Evolutionary conservation across 495 filamentous ascomycete species (phyloP).

Genomic region (Lophiostoma macrostomum): DNA sequence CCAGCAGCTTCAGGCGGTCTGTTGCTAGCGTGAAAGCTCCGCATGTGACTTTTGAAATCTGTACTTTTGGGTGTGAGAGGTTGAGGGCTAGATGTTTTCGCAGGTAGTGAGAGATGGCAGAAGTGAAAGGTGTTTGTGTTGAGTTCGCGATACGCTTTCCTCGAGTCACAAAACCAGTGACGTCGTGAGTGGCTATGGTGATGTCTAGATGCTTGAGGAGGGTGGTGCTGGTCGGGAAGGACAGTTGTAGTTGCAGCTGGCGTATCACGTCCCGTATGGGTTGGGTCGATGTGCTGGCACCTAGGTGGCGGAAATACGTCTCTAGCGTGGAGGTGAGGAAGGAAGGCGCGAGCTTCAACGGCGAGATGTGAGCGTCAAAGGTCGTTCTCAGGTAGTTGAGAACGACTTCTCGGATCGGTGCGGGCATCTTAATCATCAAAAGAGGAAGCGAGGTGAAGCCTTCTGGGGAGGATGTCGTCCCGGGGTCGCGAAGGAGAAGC

Average conservation of each 20-base stretch:
- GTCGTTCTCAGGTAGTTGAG: slow-evolving; percentile 36
- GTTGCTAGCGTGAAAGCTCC: slow-evolving; percentile 29
- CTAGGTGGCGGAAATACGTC: slow-evolving; percentile 21
- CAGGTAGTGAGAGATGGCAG: slow-evolving; percentile 34
- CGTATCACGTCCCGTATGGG: slow-evolving; percentile 26
- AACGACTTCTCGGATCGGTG: slow-evolving; percentile 35
- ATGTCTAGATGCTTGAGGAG: slow-evolving; percentile 38
- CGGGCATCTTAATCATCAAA: slow-evolving; percentile 39
- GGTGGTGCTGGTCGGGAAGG: slow-evolving; percentile 28
- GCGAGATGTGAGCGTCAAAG: slow-evolving; percentile 37
- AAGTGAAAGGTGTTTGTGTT: slow-evolving; percentile 32
- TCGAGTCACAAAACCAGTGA: slow-evolving; percentile 29
- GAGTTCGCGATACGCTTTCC: slow-evolving; percentile 20
- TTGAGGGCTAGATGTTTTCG: slow-evolving; percentile 35
- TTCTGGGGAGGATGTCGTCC: slow-evolving; percentile 12
- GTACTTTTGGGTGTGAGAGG: slow-evolving; percentile 30
- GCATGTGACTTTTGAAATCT: slow-evolving; percentile 34
- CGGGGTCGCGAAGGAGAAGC: slow-evolving; percentile 36
- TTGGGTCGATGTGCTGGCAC: slow-evolving; percentile 16
- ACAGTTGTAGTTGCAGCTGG: slow-evolving; percentile 35
- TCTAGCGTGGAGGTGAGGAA: slow-evolving; percentile 37
- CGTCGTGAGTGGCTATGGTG: slow-evolving; percentile 32
- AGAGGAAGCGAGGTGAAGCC: slow-evolving; percentile 38
- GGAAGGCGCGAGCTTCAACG: slow-evolving; percentile 27
- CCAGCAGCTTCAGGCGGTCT: slow-evolving; percentile 33